Base-by-base conservation (phyloP, 345 rosid species). In the Dimocarpus longan region DNA sequence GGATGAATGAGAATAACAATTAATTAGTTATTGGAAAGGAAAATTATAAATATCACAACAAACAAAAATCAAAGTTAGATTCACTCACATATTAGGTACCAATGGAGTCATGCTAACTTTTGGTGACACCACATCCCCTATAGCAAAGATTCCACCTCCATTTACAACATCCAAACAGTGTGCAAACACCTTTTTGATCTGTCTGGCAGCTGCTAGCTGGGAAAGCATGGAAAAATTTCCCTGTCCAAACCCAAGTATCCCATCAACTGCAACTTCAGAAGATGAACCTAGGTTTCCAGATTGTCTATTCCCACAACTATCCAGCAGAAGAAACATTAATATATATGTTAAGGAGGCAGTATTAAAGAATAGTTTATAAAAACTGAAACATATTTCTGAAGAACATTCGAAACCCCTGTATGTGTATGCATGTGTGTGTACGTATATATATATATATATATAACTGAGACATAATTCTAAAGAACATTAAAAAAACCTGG, bases 241-340 rank as follows among this genome's bases (percentile, higher is more conserved):
- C 77, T 93, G 95, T 66, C 98, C 98, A 81, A 95, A 92, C 63
- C 98, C 98, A 84, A 95, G 77, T 75, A 95, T 89, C 19, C 98
- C 98, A 82, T 93, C 98, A 79, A 93, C 85, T 79, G 98, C 98
- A 75, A 86, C 89, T 4, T 83, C 89, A 56, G 79, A 32, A 8
- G 94, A 81, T 21, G 86, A 56, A 22, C 89, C 91, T 44, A 93
- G 84, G 48, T 87, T 90, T 46, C 97, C 98, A 24, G 98, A 90
- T 82, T 90, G 98, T 79, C 81, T 82, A 80, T 81, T 86, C 52
- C 97, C 97, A 73, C 98, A 93, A 75, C 95, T 93, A 82, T 66
- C 75, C 81, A 80, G 15, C 66, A 54, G 63, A 52, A 8, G 39
- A 18, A 50, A 43, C 22, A 67, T 73, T 65, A 54, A 32, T 32